Evolutionary conservation across 257 asterid species (phyloP), one percentile per base, ranked within the genome.

Genomic region (Solanum appendiculatum): DNA sequence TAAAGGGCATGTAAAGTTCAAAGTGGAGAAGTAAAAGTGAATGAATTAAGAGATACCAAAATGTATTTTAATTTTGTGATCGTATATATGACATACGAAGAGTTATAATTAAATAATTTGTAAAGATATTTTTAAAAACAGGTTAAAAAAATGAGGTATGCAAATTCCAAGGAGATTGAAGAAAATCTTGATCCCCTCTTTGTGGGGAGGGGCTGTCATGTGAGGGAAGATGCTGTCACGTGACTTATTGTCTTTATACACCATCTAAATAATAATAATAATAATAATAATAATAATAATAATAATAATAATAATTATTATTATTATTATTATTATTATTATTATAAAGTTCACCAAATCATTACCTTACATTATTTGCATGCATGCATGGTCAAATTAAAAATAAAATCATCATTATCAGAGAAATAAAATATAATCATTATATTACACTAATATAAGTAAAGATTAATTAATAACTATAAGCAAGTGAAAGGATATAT

Each of bases 401-500:
- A 74, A 75, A 6, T 37, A 21, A 75, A n/a, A 33, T 11, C 21
- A 74, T 39, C 12, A 11, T 40, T 40, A 13, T 40, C 83, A n/a
- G 0, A 74, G 56, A 39, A 39, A 74, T 39, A 73, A 23, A 16
- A 21, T 69, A 16, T 21, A 31, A 69, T 31, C 33, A 69, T 3
- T 7, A 5, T 51, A 34, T 4, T 34, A 34, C 4, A 56, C n/a
- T 7, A 14, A 7, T 70, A 33, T 37, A 37, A 20, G 31, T 73
- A 37, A 20, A 21, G 21, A 74, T 23, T 21, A 23, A 34, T 27
- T 63, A 63, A 25, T 63, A 51, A 36, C 15, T 25, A 25, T 64
- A 12, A 75, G 11, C 6, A 40, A 75, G 23, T 83, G 34, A 83
- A 87, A 87, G 94, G 89, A 93, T 91, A 93, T 90, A 90, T 94